Evolutionary conservation across 2,329 filamentous ascomycete species (phyloP).

Genomic region (Exophiala alcalophila): DNA sequence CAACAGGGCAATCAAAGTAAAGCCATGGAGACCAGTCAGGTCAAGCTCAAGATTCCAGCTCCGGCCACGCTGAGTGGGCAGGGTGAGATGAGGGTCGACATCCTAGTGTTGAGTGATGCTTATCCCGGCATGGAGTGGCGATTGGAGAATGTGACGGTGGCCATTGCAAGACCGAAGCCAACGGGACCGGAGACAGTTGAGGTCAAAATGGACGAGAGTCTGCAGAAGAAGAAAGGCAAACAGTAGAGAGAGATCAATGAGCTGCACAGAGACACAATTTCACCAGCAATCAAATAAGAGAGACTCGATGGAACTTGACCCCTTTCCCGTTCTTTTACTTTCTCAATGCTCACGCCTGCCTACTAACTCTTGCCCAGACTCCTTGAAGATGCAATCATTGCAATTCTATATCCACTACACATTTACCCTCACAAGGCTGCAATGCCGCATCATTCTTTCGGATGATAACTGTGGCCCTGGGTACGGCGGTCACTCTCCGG

Average conservation of each 20-base stretch:
- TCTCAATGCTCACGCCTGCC: too few relatives aligned
- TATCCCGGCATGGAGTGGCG: constrained; percentile 74
- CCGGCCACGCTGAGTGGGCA: constrained; percentile 30
- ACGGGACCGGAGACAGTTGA: constrained; percentile 24
- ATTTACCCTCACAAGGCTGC: too few relatives aligned
- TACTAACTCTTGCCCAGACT: too few relatives aligned
- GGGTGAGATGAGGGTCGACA: constrained; percentile 60
- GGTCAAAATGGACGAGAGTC: constrained; percentile 26
- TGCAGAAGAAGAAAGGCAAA: constrained; percentile 24
- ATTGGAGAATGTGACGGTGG: constrained; percentile 52
- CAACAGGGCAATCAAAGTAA: constrained; percentile 30
- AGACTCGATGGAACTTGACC: too few relatives aligned
- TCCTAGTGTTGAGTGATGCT: constrained; percentile 78
- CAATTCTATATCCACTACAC: too few relatives aligned
- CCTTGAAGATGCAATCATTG: too few relatives aligned
- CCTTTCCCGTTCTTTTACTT: too few relatives aligned
- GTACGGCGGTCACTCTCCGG: too few relatives aligned
- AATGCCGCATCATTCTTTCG: too few relatives aligned
- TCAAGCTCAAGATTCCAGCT: constrained; percentile 18
- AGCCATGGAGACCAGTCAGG: constrained; percentile 23
- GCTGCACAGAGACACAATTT: too few relatives aligned
- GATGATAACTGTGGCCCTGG: too few relatives aligned
- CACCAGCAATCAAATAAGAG: too few relatives aligned
- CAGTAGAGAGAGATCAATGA: neutral
- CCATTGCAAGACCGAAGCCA: constrained; percentile 30